Percentiles rank a stretch among this genome's conserved stretches.
Conservation (phyloP, 768 basidiomycete genomes). For the Hirschioporus abietinus region DNA sequence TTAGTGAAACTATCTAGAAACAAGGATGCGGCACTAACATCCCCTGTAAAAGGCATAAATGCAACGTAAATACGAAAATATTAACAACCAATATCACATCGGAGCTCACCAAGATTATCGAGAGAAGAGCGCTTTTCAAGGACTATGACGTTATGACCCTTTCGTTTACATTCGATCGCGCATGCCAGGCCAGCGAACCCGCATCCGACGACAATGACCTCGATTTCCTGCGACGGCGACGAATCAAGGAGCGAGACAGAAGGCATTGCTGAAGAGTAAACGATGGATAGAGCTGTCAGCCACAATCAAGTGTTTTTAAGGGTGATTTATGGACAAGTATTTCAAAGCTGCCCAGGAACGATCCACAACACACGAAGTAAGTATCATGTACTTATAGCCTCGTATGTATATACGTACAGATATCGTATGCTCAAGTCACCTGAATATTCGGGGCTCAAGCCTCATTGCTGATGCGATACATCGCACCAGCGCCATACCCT, state of each 20-base stretch:
- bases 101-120: constrained; percentile 14
- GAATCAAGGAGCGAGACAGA: neutral
- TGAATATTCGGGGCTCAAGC: neutral
- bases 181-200: constrained; percentile 25
- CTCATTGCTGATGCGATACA: neutral
- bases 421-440: neutral
- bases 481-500: neutral
- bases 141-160: constrained; percentile 19
- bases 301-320: neutral
- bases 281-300: neutral
- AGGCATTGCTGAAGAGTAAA: neutral
- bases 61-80: constrained; percentile 1
- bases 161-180: constrained; percentile 23
- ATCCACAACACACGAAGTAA: neutral
- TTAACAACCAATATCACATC: neutral
- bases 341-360: neutral
- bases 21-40: constrained; percentile 10
- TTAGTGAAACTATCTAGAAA: neutral
- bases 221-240: constrained; percentile 7
- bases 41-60: constrained; percentile 10
- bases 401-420: neutral
- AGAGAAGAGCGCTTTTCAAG: constrained; percentile 19
- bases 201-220: constrained; percentile 20
- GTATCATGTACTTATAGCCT: neutral
- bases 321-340: neutral